Evolutionary conservation across 257 asterid genomes (phyloP), one percentile per base, ranked within the genome.

Genomic region (Solanum pinnatisectum): DNA sequence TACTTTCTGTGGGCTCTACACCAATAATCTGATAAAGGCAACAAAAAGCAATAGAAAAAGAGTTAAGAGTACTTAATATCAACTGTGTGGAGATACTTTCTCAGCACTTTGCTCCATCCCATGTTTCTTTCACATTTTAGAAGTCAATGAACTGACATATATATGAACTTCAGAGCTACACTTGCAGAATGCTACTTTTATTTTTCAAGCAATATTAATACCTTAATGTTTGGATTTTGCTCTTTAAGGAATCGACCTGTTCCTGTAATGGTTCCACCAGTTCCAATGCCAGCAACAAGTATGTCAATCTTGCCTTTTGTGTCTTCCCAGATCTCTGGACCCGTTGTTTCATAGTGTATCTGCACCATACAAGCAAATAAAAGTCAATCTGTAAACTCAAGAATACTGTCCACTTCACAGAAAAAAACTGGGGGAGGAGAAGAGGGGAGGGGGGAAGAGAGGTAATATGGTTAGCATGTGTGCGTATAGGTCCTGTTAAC

Each of bases 251-350:
- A 96, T 84, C 96, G 94, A 84, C 99, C 99, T 89, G 90, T 98
- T 83, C 99, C 99, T 1, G 98, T 87, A 87, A 97, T 96, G 70
- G 99, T 97, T 88, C 99, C 99, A 82, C 99, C 99, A 84, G 99
- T 97, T 65, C 99, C 99, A 88, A 97, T 96, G 85, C 99, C 99
- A 27, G 99, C 99, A 91, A 97, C 98, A 90, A 97, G 90, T 90
- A 97, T 96, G 93, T 96, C 99, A 88, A 96, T 95, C 91, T 94
- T 94, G 89, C 99, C 99, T 85, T 90, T 95, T 32, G 99, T 94
- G 91, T 97, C 99, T 84, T 97, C 99, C 99, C 99, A 97, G 86
- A 97, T 97, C 94, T 96, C 99, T 23, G 99, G 99, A 87, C 99
- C 98, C 52, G 99, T 97, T 90, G 98, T 96, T 93, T 97, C 99